Evolutionary conservation across 2,329 filamentous ascomycete species (phyloP), one percentile per base, ranked within the genome.

Genomic region (Botryotinia narcissicola): DNA sequence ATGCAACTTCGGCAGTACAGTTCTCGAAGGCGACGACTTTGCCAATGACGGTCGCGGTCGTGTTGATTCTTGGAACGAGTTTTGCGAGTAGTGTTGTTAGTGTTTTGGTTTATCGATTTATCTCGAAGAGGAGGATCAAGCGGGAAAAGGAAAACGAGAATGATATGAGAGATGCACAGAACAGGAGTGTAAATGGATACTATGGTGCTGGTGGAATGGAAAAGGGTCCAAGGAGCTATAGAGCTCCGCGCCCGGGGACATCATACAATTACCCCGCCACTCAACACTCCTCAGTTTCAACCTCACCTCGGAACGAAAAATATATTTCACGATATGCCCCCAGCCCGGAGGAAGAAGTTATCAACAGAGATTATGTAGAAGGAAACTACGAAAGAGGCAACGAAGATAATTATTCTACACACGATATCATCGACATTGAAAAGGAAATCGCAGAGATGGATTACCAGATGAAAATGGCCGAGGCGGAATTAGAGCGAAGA

Each of bases 361-460:
- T 40, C 7, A 66, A 64, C 18, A 35, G 44, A 57, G 70, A 46
- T 64, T 71, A 62, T 16, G 4, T 29, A 18, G 54, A 71, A 57
- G 37, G 44, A 10, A 22, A n/a, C 6, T 51, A 51, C 3, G 70
- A 71, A 42, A 25, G 51, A 60, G 57, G 37, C 7, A 22, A 70
- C 37, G 68, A 59, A 9, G 60, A 57, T 66, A 42, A 54, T 9
- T 63, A 71, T 7, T 29, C 32, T 20, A 57, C 18, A 2, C 44
- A 32, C 20, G 59, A 57, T n/a, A 9, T 42, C 1, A 71, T 71
- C 35, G 70, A 71, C 4, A 71, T 71, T 32, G 46, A 71, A 37
- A 68, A 48, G 29, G 62, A 72, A 48, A 68, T 72, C 37, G 70
- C 61, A 18, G 37, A 68, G 37, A 67, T 72, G 62, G 51, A 46